phyloP scores from a whole-genome alignment of 2,329 filamentous ascomycete genomes.

The Colletotrichum sp. region DNA sequence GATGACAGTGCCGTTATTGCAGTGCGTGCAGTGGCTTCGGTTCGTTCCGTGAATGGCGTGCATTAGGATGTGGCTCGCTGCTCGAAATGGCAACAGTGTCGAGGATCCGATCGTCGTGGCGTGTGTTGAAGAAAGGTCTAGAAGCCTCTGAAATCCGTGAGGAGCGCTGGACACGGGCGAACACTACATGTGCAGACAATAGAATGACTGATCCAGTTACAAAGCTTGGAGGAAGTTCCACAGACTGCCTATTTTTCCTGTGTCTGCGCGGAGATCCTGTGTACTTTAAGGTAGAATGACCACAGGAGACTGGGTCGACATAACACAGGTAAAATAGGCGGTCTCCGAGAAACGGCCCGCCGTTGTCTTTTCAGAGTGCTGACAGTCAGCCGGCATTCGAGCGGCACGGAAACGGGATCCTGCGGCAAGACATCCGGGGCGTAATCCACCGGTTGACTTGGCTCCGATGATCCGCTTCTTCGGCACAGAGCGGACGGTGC shows the following conservation, averaged over 20 bases:
- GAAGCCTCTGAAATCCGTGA: neutral
- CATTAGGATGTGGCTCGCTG: neutral
- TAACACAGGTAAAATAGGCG: no score
- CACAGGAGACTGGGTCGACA: no score
- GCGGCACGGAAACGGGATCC: neutral
- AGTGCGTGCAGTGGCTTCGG: neutral
- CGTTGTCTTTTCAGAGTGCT: neutral
- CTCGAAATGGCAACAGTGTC: neutral
- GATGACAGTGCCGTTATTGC: neutral
- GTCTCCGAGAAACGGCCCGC: neutral
- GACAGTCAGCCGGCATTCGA: neutral
- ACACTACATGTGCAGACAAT: neutral
- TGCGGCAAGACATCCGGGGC: neutral
- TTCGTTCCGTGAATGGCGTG: neutral
- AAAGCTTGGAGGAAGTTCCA: neutral
- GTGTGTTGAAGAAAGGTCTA: neutral
- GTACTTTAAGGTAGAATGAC: no score
- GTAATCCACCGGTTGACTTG: neutral
- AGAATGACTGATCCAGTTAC: rapidly evolving
- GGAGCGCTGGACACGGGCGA: no score
- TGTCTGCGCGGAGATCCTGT: no score
- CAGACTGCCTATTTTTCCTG: no score
- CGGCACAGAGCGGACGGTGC: neutral
- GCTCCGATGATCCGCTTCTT: neutral
- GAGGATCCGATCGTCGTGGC: neutral